Conservation (phyloP, 1,284 basidiomycete genomes). For the Schizophyllum amplum region DNA sequence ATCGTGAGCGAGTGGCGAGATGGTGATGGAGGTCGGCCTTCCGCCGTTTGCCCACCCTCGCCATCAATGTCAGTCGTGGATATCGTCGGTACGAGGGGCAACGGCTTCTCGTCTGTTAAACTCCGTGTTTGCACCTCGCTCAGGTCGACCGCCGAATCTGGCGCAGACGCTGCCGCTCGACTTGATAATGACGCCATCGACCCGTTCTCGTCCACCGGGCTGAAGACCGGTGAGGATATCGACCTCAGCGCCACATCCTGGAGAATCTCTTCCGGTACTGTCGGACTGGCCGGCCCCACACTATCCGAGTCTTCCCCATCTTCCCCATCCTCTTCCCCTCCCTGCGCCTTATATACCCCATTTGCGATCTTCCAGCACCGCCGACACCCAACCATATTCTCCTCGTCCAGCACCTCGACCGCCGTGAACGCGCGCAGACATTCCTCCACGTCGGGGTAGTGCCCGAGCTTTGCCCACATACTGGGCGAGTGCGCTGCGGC, state of each 20-base stretch:
- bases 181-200: not conserved
- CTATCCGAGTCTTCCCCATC: conserved; percentile 27
- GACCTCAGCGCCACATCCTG: not conserved
- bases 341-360: conserved; percentile 36
- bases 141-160: not conserved
- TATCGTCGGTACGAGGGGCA: not conserved
- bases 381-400: conserved; percentile 90
- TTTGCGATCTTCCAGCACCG: conserved; percentile 88
- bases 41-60: conserved; percentile 88
- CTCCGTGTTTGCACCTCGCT: not conserved
- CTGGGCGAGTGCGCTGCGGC: conserved; percentile 13
- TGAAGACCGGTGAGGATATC: conserved; percentile 13
- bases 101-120: not conserved
- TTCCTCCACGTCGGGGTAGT: conserved; percentile 55
- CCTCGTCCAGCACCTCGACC: conserved; percentile 87
- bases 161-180: not conserved
- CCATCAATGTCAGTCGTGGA: conserved; percentile 72
- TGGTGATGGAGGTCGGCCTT: conserved; percentile 53
- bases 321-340: conserved; percentile 18
- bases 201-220: conserved; percentile 2
- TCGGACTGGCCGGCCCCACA: conserved; percentile 18
- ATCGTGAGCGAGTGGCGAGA: not conserved
- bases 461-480: conserved; percentile 42
- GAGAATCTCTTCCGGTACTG: conserved; percentile 2
- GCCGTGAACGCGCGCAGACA: conserved; percentile 82